Evolutionary conservation across 495 filamentous ascomycete species (phyloP).

Genomic region (Aspergillus sclerotioniger): DNA sequence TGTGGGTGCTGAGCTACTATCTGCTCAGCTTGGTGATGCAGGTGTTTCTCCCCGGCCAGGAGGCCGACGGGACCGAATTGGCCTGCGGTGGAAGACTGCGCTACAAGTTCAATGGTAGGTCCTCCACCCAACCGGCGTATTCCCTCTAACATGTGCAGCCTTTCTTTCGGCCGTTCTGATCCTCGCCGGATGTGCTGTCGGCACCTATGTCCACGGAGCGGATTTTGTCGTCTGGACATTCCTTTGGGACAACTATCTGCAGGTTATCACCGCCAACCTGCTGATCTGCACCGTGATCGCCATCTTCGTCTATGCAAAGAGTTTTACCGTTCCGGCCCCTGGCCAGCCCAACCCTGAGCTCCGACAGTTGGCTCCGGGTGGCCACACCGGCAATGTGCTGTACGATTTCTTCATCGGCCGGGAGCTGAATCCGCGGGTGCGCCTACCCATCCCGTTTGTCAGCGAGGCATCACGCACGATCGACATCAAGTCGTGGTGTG

Average conservation of each 20-base stretch:
- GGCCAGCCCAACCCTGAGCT: slow-evolving; percentile 58
- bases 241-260: slow-evolving; percentile 85
- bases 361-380: slow-evolving; percentile 78
- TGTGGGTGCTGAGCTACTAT: slow-evolving; percentile 75
- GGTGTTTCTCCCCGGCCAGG: slow-evolving; percentile 72
- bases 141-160: slow-evolving; percentile 47
- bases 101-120: slow-evolving; percentile 86
- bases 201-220: slow-evolving; percentile 73
- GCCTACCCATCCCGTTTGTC: slow-evolving; percentile 68
- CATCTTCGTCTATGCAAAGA: slow-evolving; percentile 72
- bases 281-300: slow-evolving; percentile 68
- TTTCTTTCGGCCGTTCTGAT: slow-evolving; percentile 72
- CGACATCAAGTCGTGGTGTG: slow-evolving; percentile 88
- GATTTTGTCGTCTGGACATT: slow-evolving; percentile 88
- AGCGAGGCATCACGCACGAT: slow-evolving; percentile 55
- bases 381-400: slow-evolving; percentile 77
- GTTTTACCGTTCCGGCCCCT: slow-evolving; percentile 70
- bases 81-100: slow-evolving; percentile 69
- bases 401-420: slow-evolving; percentile 99
- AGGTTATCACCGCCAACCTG: slow-evolving; percentile 80
- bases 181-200: slow-evolving; percentile 62
- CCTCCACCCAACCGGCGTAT: neutral
- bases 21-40: slow-evolving; percentile 71
- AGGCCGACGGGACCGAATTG: slow-evolving; percentile 67
- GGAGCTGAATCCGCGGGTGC: slow-evolving; percentile 89